Evolutionary conservation across 768 basidiomycete genomes (phyloP).

Genomic region (Glaciozyma martinii): DNA sequence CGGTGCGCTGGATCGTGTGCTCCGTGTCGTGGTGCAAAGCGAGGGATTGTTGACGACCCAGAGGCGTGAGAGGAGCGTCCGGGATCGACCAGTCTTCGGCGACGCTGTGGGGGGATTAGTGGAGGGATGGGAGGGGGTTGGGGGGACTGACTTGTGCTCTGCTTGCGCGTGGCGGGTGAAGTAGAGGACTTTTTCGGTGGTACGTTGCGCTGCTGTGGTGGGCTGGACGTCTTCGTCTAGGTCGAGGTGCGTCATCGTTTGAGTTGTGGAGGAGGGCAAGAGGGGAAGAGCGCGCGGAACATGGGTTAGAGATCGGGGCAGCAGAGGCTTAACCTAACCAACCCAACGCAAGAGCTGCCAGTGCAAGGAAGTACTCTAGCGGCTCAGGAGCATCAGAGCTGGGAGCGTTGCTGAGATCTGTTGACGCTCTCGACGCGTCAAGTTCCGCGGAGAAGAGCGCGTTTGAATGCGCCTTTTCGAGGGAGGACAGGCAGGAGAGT

Average conservation of each 20-base stretch:
- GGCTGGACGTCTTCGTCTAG: neutral
- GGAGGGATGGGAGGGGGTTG: neutral
- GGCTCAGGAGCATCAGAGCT: too few species aligned
- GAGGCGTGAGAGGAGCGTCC: constrained; percentile 38
- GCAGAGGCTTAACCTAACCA: too few species aligned
- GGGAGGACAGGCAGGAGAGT: too few species aligned
- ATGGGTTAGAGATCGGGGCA: too few species aligned
- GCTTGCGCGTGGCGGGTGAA: neutral
- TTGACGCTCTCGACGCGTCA: too few species aligned
- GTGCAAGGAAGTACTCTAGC: too few species aligned
- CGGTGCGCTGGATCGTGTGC: neutral
- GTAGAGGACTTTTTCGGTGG: neutral
- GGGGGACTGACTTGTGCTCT: neutral
- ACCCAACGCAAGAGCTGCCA: too few species aligned
- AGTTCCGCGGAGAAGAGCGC: too few species aligned
- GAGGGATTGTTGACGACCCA: constrained; percentile 36
- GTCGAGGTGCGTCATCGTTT: neutral
- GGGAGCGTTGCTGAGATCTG: too few species aligned
- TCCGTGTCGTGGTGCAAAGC: constrained; percentile 29
- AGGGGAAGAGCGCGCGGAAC: too few species aligned
- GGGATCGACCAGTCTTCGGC: constrained; percentile 17
- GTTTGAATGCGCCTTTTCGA: too few species aligned
- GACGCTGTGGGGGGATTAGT: neutral
- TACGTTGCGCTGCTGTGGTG: neutral
- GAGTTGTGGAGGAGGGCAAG: neutral